A percentile compares a stretch with the other conserved stretches of the same genome.
phyloP scores from a whole-genome alignment of 352 stramenopile genomes.

The Phytophthora quininea region DNA sequence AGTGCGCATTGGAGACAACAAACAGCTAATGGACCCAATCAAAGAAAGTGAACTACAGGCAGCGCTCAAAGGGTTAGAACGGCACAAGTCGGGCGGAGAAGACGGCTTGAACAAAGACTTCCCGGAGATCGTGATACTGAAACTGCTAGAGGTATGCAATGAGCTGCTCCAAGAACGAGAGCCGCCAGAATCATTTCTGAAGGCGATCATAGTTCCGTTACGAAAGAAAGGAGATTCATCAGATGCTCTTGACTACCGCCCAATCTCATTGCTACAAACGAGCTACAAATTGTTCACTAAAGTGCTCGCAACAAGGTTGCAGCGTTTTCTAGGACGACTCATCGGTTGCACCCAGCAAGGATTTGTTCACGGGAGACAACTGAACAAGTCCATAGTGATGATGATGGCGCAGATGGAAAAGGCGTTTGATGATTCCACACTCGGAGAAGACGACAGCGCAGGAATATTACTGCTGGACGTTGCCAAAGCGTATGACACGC shows the following conservation, averaged over 20 bases:
- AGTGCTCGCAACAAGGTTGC: background rate
- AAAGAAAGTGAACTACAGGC: background rate
- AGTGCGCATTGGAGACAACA: background rate
- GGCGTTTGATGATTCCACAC: background rate
- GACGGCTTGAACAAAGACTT: background rate
- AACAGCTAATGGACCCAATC: background rate
- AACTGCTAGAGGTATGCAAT: background rate
- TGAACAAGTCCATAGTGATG: conserved; percentile 14
- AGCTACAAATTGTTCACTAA: conserved; percentile 12
- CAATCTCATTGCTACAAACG: conserved; percentile 15
- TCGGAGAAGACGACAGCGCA: background rate
- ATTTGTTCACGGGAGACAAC: conserved; percentile 5
- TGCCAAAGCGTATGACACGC: conserved; percentile 10
- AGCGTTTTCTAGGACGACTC: background rate
- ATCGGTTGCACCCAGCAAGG: conserved; percentile 12
- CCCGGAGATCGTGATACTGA: background rate
- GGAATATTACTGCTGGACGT: conserved; percentile 12
- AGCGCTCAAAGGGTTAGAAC: background rate
- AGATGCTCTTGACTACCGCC: conserved; percentile 13
- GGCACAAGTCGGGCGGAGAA: background rate
- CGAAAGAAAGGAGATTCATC: conserved; percentile 7
- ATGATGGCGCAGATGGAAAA: conserved; percentile 2
- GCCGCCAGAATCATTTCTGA: background rate
- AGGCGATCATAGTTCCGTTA: conserved; percentile 1
- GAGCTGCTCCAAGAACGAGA: background rate